phyloP scores from a whole-genome alignment of 2,329 filamentous ascomycete genomes.

The Aschersonia sp. region DNA sequence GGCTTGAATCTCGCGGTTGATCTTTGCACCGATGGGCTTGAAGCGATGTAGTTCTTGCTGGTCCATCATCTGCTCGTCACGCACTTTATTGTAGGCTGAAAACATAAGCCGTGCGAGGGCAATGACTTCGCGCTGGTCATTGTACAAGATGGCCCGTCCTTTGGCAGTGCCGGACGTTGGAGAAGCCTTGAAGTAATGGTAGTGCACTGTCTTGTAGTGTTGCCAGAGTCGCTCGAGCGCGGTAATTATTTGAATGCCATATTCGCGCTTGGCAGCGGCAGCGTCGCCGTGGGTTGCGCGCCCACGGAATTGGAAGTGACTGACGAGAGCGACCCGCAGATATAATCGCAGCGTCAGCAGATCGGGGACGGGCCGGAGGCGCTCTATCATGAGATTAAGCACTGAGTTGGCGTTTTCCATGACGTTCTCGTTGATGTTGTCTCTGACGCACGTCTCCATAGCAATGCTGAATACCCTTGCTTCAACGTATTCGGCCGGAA shows the following conservation, averaged over 20 bases:
- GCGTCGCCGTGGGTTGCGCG: conserved; percentile 15
- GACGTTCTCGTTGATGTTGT: conserved; percentile 60
- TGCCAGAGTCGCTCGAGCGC: conserved; percentile 37
- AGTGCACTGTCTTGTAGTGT: conserved; percentile 26
- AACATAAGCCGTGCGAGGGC: conserved; percentile 31
- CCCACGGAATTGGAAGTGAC: conserved; percentile 23
- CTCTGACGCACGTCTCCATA: conserved; percentile 58
- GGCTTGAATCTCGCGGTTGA: conserved; percentile 21
- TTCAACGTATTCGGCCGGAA: conserved; percentile 30
- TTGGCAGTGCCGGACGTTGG: conserved; percentile 10
- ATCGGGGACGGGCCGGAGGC: conserved; percentile 28
- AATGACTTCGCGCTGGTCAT: conserved; percentile 25
- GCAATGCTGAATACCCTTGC: conserved; percentile 53
- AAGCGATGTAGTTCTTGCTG: conserved; percentile 18
- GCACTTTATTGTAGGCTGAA: conserved; percentile 27
- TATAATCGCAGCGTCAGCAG: conserved; percentile 36
- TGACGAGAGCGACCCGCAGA: conserved; percentile 38
- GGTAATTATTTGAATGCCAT: conserved; percentile 33
- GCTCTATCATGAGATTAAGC: conserved; percentile 44
- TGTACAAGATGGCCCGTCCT: conserved; percentile 15
- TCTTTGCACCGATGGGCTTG: conserved; percentile 16
- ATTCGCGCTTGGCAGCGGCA: conserved; percentile 23
- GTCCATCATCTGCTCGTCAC: conserved; percentile 23
- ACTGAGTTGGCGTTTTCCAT: conserved; percentile 51
- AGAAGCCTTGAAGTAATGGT: conserved; percentile 18